Conservation (phyloP, 225 moss, liverwort and hornwort genomes). For the Physcomitrium patens region DNA sequence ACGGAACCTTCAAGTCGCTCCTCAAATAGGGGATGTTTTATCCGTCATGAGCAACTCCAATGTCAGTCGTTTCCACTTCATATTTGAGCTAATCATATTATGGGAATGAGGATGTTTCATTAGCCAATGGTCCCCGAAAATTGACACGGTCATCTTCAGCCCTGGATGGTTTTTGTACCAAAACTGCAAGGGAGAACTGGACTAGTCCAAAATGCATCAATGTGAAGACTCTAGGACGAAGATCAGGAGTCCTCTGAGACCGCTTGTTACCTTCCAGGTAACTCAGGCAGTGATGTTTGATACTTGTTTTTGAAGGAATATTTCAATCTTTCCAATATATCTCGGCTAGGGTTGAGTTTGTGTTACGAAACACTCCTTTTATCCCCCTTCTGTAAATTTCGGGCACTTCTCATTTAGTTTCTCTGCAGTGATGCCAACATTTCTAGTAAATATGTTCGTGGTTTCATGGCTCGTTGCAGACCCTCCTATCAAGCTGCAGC, state of each 20-base stretch:
- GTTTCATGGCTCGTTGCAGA: background rate
- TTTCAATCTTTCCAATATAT: background rate
- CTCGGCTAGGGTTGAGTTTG: background rate
- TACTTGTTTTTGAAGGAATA: background rate
- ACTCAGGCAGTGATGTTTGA: background rate
- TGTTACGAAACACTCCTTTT: background rate
- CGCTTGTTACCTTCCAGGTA: slow-evolving; percentile 10
- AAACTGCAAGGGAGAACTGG: background rate
- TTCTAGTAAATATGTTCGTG: background rate
- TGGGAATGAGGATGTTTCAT: background rate
- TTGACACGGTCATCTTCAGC: background rate
- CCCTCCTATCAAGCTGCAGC: background rate
- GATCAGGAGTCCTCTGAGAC: background rate
- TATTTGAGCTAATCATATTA: background rate
- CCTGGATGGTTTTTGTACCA: background rate
- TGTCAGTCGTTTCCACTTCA: background rate
- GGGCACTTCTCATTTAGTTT: background rate
- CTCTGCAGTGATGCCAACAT: background rate
- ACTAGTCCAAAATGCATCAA: background rate
- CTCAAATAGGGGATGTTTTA: background rate
- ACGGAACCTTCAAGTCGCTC: background rate
- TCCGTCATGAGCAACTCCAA: background rate
- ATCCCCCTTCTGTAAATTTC: background rate
- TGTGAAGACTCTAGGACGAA: background rate
- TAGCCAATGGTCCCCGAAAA: background rate